These are phyloP conservation scores for Saccharomycopsis crataegensis DNA, from an alignment of 1,139 yeast genomes.

Conservation along the genomic window DNA sequence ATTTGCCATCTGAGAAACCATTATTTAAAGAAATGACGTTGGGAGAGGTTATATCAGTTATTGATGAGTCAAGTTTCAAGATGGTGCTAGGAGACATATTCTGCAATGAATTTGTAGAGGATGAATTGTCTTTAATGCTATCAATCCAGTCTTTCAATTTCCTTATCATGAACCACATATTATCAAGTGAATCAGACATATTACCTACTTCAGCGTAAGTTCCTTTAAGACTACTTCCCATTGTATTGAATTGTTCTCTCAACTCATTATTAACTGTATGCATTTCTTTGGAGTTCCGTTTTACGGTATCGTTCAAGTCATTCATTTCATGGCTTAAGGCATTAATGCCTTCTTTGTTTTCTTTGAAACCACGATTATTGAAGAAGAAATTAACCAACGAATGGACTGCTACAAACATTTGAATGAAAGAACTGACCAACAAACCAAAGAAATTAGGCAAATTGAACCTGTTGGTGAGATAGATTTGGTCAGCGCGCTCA, in stretches of 20 bases:
- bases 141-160: not conserved
- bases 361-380: not conserved
- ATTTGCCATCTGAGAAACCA: not conserved
- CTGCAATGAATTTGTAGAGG: not conserved
- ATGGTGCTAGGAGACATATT: not conserved
- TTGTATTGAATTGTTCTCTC: not conserved
- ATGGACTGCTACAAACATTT: slow-evolving; percentile 21
- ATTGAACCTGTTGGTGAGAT: slow-evolving; percentile 14
- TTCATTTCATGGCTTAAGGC: not conserved
- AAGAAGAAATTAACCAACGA: slow-evolving; percentile 10
- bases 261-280: not conserved
- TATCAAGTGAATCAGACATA: not conserved
- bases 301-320: not conserved
- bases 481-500: slow-evolving; percentile 17
- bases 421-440: slow-evolving; percentile 22
- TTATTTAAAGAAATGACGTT: not conserved
- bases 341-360: not conserved
- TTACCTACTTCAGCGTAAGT: not conserved
- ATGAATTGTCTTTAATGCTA: not conserved
- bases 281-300: not conserved
- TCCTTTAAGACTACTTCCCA: not conserved
- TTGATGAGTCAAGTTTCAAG: not conserved
- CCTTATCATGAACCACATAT: not conserved
- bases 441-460: slow-evolving; percentile 18
- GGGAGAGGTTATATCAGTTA: not conserved